Evolutionary conservation across 208 protist genomes (phyloP).

Genomic region (Histomonas meleagridis): DNA sequence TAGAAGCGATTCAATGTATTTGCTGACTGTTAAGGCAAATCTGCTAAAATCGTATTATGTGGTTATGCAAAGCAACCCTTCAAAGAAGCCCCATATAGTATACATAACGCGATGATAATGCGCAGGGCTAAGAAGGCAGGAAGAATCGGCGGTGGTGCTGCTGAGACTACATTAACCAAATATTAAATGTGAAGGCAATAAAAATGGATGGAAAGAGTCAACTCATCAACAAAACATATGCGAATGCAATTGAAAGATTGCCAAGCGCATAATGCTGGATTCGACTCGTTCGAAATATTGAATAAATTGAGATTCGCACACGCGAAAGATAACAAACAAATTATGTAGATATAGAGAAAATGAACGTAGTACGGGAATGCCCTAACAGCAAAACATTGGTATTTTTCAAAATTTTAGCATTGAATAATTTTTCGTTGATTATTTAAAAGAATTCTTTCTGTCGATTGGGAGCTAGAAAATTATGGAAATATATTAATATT

Average conservation of each 20-base stretch:
- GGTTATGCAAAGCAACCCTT: constrained; percentile 98
- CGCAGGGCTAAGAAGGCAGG: constrained; percentile 65
- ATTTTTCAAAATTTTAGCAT: no score
- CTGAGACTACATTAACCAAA: constrained; percentile 98
- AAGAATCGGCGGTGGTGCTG: constrained; percentile 91
- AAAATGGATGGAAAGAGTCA: constrained; percentile 94
- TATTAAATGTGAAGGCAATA: constrained; percentile 79
- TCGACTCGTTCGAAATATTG: constrained; percentile 96
- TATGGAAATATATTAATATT: no score
- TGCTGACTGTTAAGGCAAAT: constrained; percentile 73
- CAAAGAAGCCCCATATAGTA: constrained; percentile 83
- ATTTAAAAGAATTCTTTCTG: no score
- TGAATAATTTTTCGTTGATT: no score
- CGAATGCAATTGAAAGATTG: constrained; percentile 97
- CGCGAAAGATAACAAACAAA: constrained; percentile 52
- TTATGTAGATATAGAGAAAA: no score
- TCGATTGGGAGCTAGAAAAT: no score
- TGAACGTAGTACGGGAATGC: no score
- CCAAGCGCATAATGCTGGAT: constrained; percentile 98
- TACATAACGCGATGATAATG: constrained; percentile 92
- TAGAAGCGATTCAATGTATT: constrained; percentile 92
- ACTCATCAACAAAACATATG: constrained; percentile 91
- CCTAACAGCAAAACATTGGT: no score
- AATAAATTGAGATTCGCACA: constrained; percentile 96
- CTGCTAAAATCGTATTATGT: constrained; percentile 64